Conservation (phyloP, 345 rosid species). For the Acer yangbiense region DNA sequence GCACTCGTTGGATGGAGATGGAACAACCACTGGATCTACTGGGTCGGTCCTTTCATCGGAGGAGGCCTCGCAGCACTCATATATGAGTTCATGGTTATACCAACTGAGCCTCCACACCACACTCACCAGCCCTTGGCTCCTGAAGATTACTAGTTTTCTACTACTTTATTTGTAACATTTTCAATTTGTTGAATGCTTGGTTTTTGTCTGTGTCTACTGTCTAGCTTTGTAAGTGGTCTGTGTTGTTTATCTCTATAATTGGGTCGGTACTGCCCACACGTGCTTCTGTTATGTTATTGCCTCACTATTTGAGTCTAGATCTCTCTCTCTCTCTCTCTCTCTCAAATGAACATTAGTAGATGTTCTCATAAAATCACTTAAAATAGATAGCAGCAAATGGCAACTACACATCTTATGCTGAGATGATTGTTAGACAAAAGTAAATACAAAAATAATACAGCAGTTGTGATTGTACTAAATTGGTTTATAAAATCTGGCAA, state of each 20-base stretch:
- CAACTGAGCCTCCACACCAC: constrained; percentile 40
- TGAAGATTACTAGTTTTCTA: constrained; percentile 61
- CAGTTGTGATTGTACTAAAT: constrained; percentile 6
- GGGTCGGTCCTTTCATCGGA: constrained; percentile 51
- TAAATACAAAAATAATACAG: not conserved
- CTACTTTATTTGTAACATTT: not conserved
- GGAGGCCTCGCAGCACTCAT: constrained; percentile 49
- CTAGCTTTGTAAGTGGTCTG: not conserved
- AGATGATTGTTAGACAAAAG: no score
- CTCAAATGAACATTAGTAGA: no score
- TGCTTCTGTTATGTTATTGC: not conserved
- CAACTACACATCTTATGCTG: no score
- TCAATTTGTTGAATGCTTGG: not conserved
- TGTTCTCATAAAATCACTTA: no score
- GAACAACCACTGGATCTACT: constrained; percentile 57
- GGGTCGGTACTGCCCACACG: constrained; percentile 1
- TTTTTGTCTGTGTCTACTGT: not conserved
- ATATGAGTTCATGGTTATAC: constrained; percentile 61
- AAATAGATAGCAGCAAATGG: no score
- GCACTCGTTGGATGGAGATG: constrained; percentile 58
- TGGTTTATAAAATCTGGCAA: constrained; percentile 43
- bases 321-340: no score
- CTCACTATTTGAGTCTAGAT: no score
- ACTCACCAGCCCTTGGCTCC: constrained; percentile 79
- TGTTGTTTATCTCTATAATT: not conserved